Base-by-base conservation (phyloP, 805 yeast species). In the Saturnispora ahearnii region DNA sequence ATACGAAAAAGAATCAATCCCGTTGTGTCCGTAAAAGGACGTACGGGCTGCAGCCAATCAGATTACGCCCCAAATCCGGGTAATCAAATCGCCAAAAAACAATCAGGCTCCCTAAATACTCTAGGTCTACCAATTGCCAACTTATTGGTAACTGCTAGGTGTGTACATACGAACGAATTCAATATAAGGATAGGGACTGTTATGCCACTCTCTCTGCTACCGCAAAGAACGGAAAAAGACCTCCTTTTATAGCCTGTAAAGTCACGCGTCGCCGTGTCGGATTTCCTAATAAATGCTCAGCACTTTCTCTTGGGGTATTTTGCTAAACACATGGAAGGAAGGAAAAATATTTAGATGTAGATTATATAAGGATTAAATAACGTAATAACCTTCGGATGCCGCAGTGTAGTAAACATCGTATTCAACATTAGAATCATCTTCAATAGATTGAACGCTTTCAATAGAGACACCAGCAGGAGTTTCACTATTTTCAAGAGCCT, bases 401-500 rank as follows among this genome's bases (percentile, higher is more conserved):
- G 81, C 67, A 54, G 73, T 76, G 51, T 77, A 73, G 54, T 78
- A 76, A 62, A 82, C 75, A 57, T 82, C 88, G 65, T 80, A 87
- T 49, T 90, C 87, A 54, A 85, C 73, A 22, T 81, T 74, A 42
- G 69, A 73, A 12, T 57, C 62, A 11, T 56, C 38, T 29, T 60
- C 63, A 26, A 78, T 76, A 53, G 86, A 79, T 52, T 77, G 81
- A 40, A 76, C 66, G 43, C 87, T 79, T 55, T 74, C 76, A 51
- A 90, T 81, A 46, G 77, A 74, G 49, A 91, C 87, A 54, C 86
- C 73, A 22, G 82, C 79, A 31, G 73, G 69, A 15, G 67, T 69
- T 22, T 53, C 54, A 12, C 58, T 60, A n/a, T 54, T 44, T 36
- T 59, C 60, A 13, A 62, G 46, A 22, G 53, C 40, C 13, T 56